Evolutionary conservation across 192 early-diverging fungal genomes (phyloP), one percentile per base, ranked within the genome.

Genomic region (Mortierella alpina): DNA sequence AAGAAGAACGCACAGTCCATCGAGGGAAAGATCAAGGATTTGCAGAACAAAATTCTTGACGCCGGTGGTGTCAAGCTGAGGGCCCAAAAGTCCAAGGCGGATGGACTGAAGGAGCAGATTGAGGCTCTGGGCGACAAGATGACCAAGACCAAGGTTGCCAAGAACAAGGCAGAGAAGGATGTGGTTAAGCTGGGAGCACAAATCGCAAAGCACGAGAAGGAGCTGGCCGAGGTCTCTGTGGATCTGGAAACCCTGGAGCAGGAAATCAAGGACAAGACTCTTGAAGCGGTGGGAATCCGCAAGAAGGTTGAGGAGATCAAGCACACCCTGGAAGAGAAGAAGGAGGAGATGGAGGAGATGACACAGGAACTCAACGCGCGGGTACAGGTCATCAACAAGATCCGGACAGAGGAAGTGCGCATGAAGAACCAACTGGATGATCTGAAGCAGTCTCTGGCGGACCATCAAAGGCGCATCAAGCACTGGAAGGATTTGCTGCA

Each of bases 31-130:
- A 97, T 99, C 67, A 87, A 89, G 50, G 81, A 84, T 44, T 84
- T 99, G 20, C 96, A 98, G 61, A 91, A 96, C 48, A 89, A 95
- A 67, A 97, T 99, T 65, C 84, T 98, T 80, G 90, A 97, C 72
- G 93, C 90, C 45, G 98, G 98, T 66, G 97, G 95, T 50, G 92
- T 94, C 58, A 88, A 91, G 75, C 83, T 99, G 42, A 89, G 97
- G 54, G 81, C 89, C 6, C 97, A 99, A 83, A 95, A 95, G 59
- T 88, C 91, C 51, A 93, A 90, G 31, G 94, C 96, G 11, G 95
- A 97, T 60, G 90, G 91, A 15, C 73, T 98, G 51, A 82, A 85
- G 31, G 92, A 96, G 52, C 91, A 93, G 60, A 93, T 98, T 61
- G 91, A 89, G 55, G 80, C 82, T 0, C 68, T 89, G 6, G 88